phyloP scores from a whole-genome alignment of 139 green algal genomes.

The Cymbomonas tetramitiformis region DNA sequence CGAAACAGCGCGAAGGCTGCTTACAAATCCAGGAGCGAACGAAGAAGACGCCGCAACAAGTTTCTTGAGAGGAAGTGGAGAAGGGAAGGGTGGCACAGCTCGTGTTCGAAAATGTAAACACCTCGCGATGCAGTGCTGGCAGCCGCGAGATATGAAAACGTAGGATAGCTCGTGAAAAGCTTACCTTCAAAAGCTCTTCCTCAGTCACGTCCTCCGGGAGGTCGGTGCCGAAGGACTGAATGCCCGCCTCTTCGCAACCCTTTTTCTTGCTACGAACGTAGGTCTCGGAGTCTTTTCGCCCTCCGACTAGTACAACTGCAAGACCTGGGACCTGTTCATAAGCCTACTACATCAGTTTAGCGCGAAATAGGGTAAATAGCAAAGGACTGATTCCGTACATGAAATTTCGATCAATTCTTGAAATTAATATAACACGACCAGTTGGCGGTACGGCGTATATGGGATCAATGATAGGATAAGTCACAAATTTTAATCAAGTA shows the following conservation, averaged over 20 bases:
- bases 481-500: no score
- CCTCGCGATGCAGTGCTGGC: neutral
- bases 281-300: constrained; percentile 85
- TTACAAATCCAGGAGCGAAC: no score
- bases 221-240: constrained; percentile 65
- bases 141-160: no score
- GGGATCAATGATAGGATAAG: no score
- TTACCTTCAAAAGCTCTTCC: constrained; percentile 74
- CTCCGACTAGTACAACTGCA: constrained; percentile 86
- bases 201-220: constrained; percentile 69
- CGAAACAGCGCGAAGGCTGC: no score
- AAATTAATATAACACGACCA: no score
- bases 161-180: no score
- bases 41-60: no score
- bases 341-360: neutral
- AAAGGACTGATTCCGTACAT: neutral
- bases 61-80: neutral
- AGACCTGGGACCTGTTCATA: constrained; percentile 62
- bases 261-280: constrained; percentile 93
- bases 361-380: neutral
- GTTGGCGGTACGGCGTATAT: no score
- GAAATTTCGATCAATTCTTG: neutral
- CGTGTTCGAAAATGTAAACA: neutral
- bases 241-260: constrained; percentile 79
- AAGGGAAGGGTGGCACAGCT: neutral